Conservation (phyloP, 495 filamentous ascomycete species). For the Physcia stellaris region DNA sequence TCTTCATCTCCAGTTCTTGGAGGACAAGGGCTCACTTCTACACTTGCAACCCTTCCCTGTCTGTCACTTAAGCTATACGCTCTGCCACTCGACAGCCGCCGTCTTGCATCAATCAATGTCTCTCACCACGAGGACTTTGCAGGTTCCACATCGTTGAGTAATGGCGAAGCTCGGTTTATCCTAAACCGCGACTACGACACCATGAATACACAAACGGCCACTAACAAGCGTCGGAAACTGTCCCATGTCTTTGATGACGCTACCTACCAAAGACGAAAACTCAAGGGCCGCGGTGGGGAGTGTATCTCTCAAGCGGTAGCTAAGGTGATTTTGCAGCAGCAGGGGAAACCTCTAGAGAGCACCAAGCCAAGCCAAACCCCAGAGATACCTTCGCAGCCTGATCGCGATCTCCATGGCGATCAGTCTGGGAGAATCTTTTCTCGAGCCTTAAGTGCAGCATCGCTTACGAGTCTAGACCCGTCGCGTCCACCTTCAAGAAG, state of each 20-base stretch:
- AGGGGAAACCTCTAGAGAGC: neutral
- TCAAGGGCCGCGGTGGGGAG: slow-evolving; percentile 40
- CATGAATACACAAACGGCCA: slow-evolving; percentile 11
- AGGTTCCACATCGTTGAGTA: neutral
- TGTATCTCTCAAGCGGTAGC: slow-evolving; percentile 44
- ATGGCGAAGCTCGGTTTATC: slow-evolving; percentile 6
- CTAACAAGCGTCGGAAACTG: slow-evolving; percentile 41
- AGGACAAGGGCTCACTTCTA: neutral
- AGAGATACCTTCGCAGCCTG: neutral
- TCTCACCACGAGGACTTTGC: neutral
- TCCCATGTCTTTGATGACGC: slow-evolving; percentile 45
- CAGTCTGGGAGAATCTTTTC: slow-evolving; percentile 2
- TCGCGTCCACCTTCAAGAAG: neutral
- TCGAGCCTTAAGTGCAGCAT: slow-evolving; percentile 4
- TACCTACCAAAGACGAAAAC: slow-evolving; percentile 38
- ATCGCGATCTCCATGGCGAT: too few species aligned
- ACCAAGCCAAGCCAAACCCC: neutral
- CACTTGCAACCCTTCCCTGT: neutral
- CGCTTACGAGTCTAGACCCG: neutral
- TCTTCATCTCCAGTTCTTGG: slow-evolving; percentile 27
- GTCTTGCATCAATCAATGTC: neutral
- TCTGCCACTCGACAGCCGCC: slow-evolving; percentile 23
- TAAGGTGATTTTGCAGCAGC: slow-evolving; percentile 4
- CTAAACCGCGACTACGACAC: neutral
- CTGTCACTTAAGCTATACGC: slow-evolving; percentile 18